Percentiles rank a stretch among this genome's conserved stretches.
phyloP scores from a whole-genome alignment of 495 filamentous ascomycete genomes.

The Podospora tetraspora region DNA sequence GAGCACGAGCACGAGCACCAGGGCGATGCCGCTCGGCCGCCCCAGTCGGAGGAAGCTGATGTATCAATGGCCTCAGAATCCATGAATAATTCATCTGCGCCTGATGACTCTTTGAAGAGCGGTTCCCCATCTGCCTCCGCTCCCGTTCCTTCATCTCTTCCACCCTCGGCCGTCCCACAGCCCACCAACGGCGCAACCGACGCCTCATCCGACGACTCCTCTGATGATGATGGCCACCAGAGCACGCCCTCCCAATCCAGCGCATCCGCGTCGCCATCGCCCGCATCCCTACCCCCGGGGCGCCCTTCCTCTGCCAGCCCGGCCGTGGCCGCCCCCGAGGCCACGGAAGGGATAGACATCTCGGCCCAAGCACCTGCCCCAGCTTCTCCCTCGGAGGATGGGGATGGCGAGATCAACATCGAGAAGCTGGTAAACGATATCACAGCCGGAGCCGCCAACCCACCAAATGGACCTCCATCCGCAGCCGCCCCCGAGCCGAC shows the following conservation, averaged over 20 bases:
- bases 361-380: slow-evolving; percentile 16
- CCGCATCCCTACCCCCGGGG: not conserved
- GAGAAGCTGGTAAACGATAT: slow-evolving; percentile 49
- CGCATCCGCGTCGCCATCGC: not conserved
- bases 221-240: slow-evolving; percentile 6
- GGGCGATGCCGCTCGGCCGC: slow-evolving; percentile 28
- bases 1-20: slow-evolving; percentile 25
- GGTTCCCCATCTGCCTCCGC: slow-evolving; percentile 23
- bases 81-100: slow-evolving; percentile 34
- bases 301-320: slow-evolving; percentile 17
- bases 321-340: slow-evolving; percentile 2
- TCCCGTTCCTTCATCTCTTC: slow-evolving; percentile 22
- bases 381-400: slow-evolving; percentile 24
- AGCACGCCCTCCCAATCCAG: not conserved
- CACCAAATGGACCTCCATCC: not conserved
- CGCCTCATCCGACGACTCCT: slow-evolving; percentile 6
- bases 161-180: slow-evolving; percentile 12
- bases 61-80: slow-evolving; percentile 38
- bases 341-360: not conserved
- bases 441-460: slow-evolving; percentile 37
- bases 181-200: slow-evolving; percentile 15
- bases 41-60: slow-evolving; percentile 29
- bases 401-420: slow-evolving; percentile 43
- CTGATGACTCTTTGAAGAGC: slow-evolving; percentile 29
- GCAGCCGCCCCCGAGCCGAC: slow-evolving; percentile 8